Percentiles rank a stretch among this genome's conserved stretches.
Conservation (phyloP, 2,329 filamentous ascomycete genomes). For the Botryosphaeria dothidea region DNA sequence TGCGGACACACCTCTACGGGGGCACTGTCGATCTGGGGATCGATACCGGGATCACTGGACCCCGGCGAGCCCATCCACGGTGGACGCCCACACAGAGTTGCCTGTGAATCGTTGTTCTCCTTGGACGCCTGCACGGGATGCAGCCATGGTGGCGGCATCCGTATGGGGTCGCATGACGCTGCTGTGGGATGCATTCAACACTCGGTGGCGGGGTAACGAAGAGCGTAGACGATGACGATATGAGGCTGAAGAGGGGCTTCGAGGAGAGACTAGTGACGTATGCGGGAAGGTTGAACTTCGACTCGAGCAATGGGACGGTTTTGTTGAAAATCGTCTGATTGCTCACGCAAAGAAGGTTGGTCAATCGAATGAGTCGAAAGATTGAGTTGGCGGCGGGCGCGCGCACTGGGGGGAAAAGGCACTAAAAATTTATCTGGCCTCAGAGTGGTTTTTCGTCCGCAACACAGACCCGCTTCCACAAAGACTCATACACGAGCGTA, state of each 20-base stretch:
- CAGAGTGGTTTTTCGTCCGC: not conserved
- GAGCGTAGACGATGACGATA: not conserved
- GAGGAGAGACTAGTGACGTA: constrained; percentile 5
- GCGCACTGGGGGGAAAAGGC: not conserved
- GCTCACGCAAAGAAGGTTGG: not conserved
- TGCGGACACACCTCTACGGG: constrained; percentile 6
- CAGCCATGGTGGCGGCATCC: constrained; percentile 17
- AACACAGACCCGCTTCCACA: constrained; percentile 10
- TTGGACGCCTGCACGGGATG: constrained; percentile 9
- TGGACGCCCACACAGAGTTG: not conserved
- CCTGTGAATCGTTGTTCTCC: not conserved
- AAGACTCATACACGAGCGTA: constrained; percentile 9
- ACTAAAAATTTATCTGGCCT: constrained; percentile 15
- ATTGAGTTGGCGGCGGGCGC: not conserved
- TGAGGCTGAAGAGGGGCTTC: not conserved
- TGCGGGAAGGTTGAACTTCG: constrained; percentile 16
- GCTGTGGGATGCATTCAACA: constrained; percentile 9
- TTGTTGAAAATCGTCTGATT: constrained; percentile 16
- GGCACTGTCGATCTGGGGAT: constrained; percentile 3
- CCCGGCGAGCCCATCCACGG: constrained; percentile 10
- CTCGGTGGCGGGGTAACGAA: not conserved
- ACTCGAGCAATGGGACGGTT: not conserved
- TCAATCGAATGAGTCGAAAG: constrained; percentile 1
- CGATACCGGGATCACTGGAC: not conserved
- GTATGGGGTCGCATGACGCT: constrained; percentile 6